Base-by-base conservation (phyloP, 257 asterid genomes). In the Solanum phureja region DNA sequence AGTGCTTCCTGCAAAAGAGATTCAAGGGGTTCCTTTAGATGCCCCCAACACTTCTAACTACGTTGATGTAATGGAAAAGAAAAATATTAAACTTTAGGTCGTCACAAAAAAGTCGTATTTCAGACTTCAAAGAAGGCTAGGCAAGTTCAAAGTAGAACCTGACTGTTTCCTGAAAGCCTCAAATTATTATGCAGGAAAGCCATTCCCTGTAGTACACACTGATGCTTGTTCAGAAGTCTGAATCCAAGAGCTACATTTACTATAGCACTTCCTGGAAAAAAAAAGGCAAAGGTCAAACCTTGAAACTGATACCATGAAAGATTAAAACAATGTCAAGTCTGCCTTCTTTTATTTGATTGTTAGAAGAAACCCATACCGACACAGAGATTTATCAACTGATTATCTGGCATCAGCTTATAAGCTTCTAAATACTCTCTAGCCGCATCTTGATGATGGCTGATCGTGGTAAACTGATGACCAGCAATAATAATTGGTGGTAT, bases 201-300 rank as follows among this genome's bases (percentile, higher is more conserved):
- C 84, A 96, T 91, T 79, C 98, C 99, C 90, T 96, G 98, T 64
- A 93, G 86, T 74, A 96, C 60, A 52, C 95, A 87, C 87, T 96
- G 98, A 87, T 96, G 99, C 91, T 96, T 96, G 93, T 93, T 96
- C 79, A 94, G 93, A 87, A 96, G 95, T 89, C 99, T 89, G 87
- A 87, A 90, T 89, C 96, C 98, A 46, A 95, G 93, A 86, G 97
- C 94, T 90, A 96, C 92, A 89, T 96, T 96, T 87, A 96, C 93
- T 90, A 96, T 90, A 77, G 98, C 93, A 49, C 97, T 94, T 90
- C 98, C 98, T 94, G 85, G 69, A 29, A 40, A 18, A 87, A 56
- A 62, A 38, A 14, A 37, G 24, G 75, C 7, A 71, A 33, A 73
- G 2, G 69, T 23, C 46, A 40, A 62, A 86, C 35, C 16, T 12